These are phyloP conservation scores for Salix purpurea DNA, from an alignment of 345 rosid species.

Conservation along the genomic window DNA sequence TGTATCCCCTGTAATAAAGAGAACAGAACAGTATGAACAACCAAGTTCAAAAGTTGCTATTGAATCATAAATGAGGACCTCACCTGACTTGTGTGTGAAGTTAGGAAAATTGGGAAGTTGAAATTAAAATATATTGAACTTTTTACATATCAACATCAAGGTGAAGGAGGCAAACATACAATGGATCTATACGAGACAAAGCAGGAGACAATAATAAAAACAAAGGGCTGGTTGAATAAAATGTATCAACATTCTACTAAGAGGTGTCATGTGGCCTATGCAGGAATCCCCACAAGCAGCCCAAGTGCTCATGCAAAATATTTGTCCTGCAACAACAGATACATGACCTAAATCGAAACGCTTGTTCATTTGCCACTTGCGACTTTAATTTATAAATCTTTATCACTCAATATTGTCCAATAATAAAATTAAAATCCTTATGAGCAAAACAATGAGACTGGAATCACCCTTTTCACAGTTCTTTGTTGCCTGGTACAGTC, in stretches of 20 bases:
- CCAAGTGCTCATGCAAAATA: too few species aligned
- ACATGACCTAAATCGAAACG: too few species aligned
- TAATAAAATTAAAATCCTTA: too few species aligned
- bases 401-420: too few species aligned
- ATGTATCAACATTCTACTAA: background rate
- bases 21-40: constrained; percentile 1
- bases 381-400: too few species aligned
- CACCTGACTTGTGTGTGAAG: background rate
- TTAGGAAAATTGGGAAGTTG: background rate
- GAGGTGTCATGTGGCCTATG: background rate
- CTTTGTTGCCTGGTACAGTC: too few species aligned
- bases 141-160: background rate
- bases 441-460: too few species aligned
- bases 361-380: too few species aligned
- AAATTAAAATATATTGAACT: background rate
- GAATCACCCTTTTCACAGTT: too few species aligned
- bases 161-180: background rate
- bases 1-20: constrained; percentile 55
- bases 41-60: background rate
- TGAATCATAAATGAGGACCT: background rate
- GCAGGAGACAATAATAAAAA: background rate
- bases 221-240: background rate
- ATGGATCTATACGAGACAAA: background rate
- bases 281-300: too few species aligned
- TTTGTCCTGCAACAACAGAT: too few species aligned